phyloP scores from a whole-genome alignment of 495 filamentous ascomycete species.

The Penicillium macrosclerotiorum region DNA sequence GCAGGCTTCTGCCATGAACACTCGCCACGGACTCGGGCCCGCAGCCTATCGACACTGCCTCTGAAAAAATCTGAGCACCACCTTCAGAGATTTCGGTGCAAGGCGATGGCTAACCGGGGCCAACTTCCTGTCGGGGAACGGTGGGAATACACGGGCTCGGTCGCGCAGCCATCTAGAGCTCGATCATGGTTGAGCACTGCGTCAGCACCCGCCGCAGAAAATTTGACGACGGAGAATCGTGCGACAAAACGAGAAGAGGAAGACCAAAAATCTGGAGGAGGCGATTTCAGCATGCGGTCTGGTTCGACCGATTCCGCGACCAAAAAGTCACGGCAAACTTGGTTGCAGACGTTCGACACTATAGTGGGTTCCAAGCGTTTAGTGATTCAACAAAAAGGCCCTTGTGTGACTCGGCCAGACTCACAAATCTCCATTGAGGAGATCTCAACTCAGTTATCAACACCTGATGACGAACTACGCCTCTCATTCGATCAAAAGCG shows the following conservation, averaged over 20 bases:
- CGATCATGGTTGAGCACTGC: constrained; percentile 34
- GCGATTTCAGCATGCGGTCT: not conserved
- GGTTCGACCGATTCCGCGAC: not conserved
- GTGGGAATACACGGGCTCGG: constrained; percentile 20
- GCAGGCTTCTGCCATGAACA: constrained; percentile 63
- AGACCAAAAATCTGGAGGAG: not conserved
- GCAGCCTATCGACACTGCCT: constrained; percentile 29
- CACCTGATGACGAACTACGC: not conserved
- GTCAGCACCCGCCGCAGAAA: constrained; percentile 18
- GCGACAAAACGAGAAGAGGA: not conserved
- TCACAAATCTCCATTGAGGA: too few relatives aligned
- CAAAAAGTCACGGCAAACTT: not conserved
- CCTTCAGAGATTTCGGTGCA: constrained; percentile 16
- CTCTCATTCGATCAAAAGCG: constrained; percentile 16
- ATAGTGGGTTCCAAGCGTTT: not conserved
- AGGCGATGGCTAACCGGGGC: constrained; percentile 10
- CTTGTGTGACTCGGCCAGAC: too few relatives aligned
- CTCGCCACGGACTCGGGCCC: constrained; percentile 34
- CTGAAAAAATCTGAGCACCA: constrained; percentile 10
- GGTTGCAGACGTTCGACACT: constrained; percentile 1
- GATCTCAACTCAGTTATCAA: not conserved
- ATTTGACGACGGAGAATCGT: constrained; percentile 4
- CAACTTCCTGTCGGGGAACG: constrained; percentile 16
- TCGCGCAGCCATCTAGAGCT: constrained; percentile 20
- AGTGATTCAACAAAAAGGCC: too few relatives aligned